A percentile compares a stretch with the other conserved stretches of the same genome.
These are phyloP conservation scores for Phellinidium pouzarii DNA, from an alignment of 1,284 basidiomycete genomes.

Conservation along the genomic window DNA sequence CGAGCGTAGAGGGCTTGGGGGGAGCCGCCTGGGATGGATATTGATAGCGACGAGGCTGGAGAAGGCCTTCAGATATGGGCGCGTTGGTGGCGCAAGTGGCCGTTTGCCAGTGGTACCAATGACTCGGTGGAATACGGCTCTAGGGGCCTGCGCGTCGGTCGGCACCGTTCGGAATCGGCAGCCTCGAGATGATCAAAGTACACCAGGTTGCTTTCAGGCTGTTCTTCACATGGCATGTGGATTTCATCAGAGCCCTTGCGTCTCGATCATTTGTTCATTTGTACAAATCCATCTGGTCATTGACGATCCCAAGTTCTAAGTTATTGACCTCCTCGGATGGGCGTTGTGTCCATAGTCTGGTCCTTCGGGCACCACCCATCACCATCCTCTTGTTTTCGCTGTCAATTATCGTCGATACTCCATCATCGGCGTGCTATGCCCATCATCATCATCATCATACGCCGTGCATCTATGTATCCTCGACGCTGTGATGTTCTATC, in stretches of 20 bases:
- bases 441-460: neutral
- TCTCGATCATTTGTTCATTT: neutral
- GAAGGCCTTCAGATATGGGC: constrained; percentile 8
- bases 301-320: neutral
- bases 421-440: neutral
- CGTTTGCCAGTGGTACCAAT: constrained; percentile 9
- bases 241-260: no score
- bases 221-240: no score
- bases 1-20: constrained; percentile 65
- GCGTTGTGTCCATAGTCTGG: neutral
- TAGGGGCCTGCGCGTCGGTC: neutral
- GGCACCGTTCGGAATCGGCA: constrained; percentile 6
- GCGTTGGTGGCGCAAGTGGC: constrained; percentile 12
- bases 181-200: neutral
- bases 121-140: constrained; percentile 3
- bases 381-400: neutral
- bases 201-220: neutral
- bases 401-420: constrained; percentile 1
- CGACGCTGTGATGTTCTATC: constrained; percentile 12
- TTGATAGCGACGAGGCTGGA: constrained; percentile 24
- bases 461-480: constrained; percentile 3
- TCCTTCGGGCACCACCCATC: neutral
- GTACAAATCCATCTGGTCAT: neutral
- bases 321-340: neutral
- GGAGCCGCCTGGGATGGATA: constrained; percentile 41